Evolutionary conservation across 768 basidiomycete species (phyloP).

Genomic region (Aureoboletus auriporus): DNA sequence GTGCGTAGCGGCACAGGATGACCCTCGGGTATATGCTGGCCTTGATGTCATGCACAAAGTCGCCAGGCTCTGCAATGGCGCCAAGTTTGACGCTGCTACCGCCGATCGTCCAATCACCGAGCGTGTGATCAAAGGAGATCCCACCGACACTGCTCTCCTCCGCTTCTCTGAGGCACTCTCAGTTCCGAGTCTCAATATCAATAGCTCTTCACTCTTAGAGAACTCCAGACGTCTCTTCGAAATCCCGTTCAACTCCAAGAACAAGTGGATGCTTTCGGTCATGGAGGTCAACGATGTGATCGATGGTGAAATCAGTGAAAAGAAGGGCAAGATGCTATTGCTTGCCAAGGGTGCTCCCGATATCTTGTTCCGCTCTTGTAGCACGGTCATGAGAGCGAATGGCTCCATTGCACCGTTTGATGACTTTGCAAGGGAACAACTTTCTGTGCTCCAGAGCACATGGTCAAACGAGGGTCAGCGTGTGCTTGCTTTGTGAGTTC

Average conservation of each 20-base stretch:
- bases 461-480: slow-evolving; percentile 51
- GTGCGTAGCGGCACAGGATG: slow-evolving; percentile 3
- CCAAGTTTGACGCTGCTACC: slow-evolving; percentile 40
- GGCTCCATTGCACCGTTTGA: slow-evolving; percentile 34
- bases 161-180: slow-evolving; percentile 40
- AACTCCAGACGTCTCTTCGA: slow-evolving; percentile 29
- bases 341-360: slow-evolving; percentile 62
- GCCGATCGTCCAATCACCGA: slow-evolving; percentile 27
- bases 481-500: slow-evolving; percentile 42
- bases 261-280: slow-evolving; percentile 57
- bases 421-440: slow-evolving; percentile 11
- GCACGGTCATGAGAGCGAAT: slow-evolving; percentile 27
- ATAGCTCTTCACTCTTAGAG: slow-evolving; percentile 18
- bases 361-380: slow-evolving; percentile 42
- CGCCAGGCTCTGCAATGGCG: slow-evolving; percentile 56
- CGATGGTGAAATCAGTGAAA: slow-evolving; percentile 7
- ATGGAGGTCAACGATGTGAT: slow-evolving; percentile 19
- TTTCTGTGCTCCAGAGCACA: slow-evolving; percentile 31
- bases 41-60: slow-evolving; percentile 34
- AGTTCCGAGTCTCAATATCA: slow-evolving; percentile 19
- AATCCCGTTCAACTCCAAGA: slow-evolving; percentile 46
- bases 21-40: slow-evolving; percentile 18
- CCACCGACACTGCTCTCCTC: slow-evolving; percentile 52
- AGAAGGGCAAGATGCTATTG: slow-evolving; percentile 27
- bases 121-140: slow-evolving; percentile 41